A percentile compares a stretch with the other conserved stretches of the same genome.
phyloP scores from a whole-genome alignment of 2,329 filamentous ascomycete species.

The Pseudocercospora pini-densiflorae region DNA sequence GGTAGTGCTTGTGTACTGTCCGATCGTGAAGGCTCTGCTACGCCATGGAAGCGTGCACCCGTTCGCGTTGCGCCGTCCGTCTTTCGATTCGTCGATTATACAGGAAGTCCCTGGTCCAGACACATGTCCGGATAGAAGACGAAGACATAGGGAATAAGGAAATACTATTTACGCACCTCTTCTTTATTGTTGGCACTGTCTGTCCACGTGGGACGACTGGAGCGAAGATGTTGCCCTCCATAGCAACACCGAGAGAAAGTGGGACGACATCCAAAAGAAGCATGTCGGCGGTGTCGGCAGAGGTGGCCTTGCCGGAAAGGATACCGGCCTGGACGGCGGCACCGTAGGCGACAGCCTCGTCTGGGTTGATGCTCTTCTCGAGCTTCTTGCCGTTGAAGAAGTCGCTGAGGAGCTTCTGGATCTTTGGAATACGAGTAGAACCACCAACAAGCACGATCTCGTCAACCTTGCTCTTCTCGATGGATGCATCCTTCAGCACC shows the following conservation, averaged over 20 bases:
- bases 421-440: conserved; percentile 96
- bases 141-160: not conserved
- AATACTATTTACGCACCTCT: not conserved
- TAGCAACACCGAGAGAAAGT: conserved; percentile 96
- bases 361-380: conserved; percentile 99
- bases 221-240: conserved; percentile 99
- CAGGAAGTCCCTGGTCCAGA: not conserved
- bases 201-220: conserved; percentile 74
- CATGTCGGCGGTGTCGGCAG: conserved; percentile 90
- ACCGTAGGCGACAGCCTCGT: conserved; percentile 99
- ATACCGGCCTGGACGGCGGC: conserved; percentile 99
- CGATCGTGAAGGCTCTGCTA: no score
- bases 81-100: not conserved
- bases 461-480: conserved; percentile 91
- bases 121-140: not conserved
- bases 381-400: conserved; percentile 99
- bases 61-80: no score
- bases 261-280: conserved; percentile 95
- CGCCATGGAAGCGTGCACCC: no score
- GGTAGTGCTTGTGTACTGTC: no score
- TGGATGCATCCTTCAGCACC: conserved; percentile 88
- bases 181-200: conserved; percentile 42
- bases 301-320: conserved; percentile 96
- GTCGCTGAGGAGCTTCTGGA: conserved; percentile 99
- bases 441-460: conserved; percentile 99